Conservation (phyloP, 176 grass and related monocot genomes). For the Urochloa ruziziensis region DNA sequence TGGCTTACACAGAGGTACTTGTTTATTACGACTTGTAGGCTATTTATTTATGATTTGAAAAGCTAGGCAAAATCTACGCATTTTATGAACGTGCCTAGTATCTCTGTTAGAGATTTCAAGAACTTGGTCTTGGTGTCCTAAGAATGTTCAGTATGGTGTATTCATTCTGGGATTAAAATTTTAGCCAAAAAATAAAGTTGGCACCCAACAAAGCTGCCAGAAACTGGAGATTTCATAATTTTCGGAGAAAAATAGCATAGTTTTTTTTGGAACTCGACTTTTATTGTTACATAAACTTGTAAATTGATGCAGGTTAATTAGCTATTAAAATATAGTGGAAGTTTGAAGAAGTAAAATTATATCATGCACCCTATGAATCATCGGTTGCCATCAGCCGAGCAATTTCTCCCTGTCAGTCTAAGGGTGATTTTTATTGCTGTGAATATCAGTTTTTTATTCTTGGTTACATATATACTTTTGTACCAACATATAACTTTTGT, state of each 20-base stretch:
- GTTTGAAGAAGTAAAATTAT: neutral
- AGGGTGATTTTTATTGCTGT: neutral
- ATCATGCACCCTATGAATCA: neutral
- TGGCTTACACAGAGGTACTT: constrained; percentile 80
- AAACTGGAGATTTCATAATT: neutral
- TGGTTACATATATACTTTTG: neutral
- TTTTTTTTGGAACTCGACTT: no score
- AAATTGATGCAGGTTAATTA: neutral
- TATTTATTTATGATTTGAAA: constrained; percentile 11
- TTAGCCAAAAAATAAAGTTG: neutral
- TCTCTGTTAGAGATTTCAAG: neutral
- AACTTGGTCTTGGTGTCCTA: neutral
- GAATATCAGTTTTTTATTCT: constrained; percentile 9
- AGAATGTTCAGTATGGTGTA: neutral
- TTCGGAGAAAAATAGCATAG: neutral
- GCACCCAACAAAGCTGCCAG: neutral
- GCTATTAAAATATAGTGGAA: neutral
- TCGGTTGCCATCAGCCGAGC: neutral
- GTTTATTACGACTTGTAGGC: neutral
- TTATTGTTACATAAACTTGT: neutral
- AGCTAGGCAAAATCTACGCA: neutral
- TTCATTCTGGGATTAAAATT: neutral
- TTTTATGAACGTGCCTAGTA: neutral
- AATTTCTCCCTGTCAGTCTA: neutral
- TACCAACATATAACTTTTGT: constrained; percentile 1